phyloP scores from a whole-genome alignment of 1,284 basidiomycete species.

The Singerocomus inundabilis region DNA sequence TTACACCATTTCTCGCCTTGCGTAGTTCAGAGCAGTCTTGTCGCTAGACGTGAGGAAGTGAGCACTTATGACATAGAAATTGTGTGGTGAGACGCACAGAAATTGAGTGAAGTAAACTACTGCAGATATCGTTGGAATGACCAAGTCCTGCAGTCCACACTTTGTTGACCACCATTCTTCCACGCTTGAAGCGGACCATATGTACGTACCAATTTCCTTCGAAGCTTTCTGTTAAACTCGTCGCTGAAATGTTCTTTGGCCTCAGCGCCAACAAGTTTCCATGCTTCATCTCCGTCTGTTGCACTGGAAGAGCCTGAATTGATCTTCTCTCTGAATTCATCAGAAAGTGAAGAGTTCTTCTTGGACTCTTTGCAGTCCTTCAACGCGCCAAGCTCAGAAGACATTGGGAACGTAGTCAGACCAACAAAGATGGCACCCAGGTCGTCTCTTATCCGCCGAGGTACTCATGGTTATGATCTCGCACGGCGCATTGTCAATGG shows the following conservation, averaged over 20 bases:
- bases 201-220: slow-evolving; percentile 55
- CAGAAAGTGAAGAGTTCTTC: slow-evolving; percentile 12
- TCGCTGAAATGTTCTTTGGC: slow-evolving; percentile 54
- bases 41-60: slow-evolving; percentile 41
- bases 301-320: slow-evolving; percentile 32
- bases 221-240: slow-evolving; percentile 55
- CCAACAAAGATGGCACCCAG: not conserved
- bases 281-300: slow-evolving; percentile 53
- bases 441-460: slow-evolving; percentile 14
- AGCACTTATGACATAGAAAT: not conserved
- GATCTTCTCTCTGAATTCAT: slow-evolving; percentile 17
- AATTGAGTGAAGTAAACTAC: slow-evolving; percentile 69
- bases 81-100: slow-evolving; percentile 37
- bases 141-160: slow-evolving; percentile 41
- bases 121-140: slow-evolving; percentile 62
- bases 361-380: slow-evolving; percentile 14
- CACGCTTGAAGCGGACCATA: not conserved
- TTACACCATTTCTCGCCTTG: slow-evolving; percentile 41
- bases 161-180: not conserved
- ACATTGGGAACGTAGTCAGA: slow-evolving; percentile 16
- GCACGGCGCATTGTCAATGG: slow-evolving; percentile 2
- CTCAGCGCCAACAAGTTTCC: slow-evolving; percentile 55
- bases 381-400: slow-evolving; percentile 10
- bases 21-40: slow-evolving; percentile 68
- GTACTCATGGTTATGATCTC: slow-evolving; percentile 4